Percentiles rank a stretch among this genome's conserved stretches.
These are phyloP conservation scores for Pleurotus giganteus DNA, from an alignment of 768 basidiomycete genomes.

Conservation along the genomic window DNA sequence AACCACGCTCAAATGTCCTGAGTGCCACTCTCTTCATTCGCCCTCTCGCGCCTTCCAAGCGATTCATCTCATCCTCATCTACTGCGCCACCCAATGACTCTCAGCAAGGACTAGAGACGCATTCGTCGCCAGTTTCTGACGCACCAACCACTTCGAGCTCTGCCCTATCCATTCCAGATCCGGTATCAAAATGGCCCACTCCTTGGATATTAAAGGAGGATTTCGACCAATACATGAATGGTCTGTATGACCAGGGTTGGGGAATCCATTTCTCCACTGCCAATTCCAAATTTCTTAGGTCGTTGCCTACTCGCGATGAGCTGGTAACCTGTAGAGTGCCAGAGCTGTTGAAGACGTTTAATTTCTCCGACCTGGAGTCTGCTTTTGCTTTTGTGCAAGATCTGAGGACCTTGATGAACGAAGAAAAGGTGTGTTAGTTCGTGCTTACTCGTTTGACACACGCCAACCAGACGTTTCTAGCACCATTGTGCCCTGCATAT, in stretches of 20 bases:
- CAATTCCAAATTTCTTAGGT: neutral
- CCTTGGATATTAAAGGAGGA: conserved; percentile 1
- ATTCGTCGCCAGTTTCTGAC: too few species aligned
- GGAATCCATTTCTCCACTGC: conserved; percentile 1
- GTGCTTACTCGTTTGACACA: neutral
- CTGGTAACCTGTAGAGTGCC: neutral
- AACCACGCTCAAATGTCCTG: too few species aligned
- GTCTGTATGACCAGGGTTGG: neutral
- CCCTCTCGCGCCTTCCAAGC: too few species aligned
- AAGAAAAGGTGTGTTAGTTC: neutral
- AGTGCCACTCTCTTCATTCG: too few species aligned
- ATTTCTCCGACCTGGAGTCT: neutral
- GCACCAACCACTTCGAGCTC: too few species aligned
- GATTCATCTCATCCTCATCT: too few species aligned
- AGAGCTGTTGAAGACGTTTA: neutral
- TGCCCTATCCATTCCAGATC: neutral
- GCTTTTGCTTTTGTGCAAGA: neutral
- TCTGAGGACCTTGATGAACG: neutral
- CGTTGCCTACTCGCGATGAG: neutral
- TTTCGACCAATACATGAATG: neutral
- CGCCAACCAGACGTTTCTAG: neutral
- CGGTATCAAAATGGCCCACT: conserved; percentile 1
- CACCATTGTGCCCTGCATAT: conserved; percentile 1
- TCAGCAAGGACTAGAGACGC: too few species aligned
- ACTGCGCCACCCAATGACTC: too few species aligned